These are phyloP conservation scores for Gossypium arboreum DNA, from an alignment of 345 rosid species.

Conservation along the genomic window DNA sequence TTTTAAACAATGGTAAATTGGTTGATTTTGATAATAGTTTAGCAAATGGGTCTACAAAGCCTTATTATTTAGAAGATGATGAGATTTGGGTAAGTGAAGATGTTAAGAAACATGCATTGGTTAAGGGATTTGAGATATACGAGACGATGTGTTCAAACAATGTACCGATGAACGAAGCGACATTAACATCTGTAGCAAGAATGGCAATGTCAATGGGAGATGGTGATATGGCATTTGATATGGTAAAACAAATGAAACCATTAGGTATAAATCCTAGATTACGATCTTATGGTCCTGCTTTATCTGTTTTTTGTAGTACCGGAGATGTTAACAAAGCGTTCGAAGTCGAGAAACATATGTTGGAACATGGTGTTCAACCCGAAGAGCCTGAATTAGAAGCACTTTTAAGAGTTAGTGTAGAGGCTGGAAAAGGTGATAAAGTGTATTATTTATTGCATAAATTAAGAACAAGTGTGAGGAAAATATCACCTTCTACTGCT, in stretches of 20 bases:
- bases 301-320: slow-evolving; percentile 38
- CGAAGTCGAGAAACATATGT: slow-evolving; percentile 56
- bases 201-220: slow-evolving; percentile 58
- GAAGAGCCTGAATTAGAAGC: slow-evolving; percentile 67
- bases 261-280: slow-evolving; percentile 54
- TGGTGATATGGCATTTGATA: slow-evolving; percentile 66
- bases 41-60: slow-evolving; percentile 12
- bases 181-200: slow-evolving; percentile 58
- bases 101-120: slow-evolving; percentile 45
- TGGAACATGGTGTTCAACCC: slow-evolving; percentile 54
- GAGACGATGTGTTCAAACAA: slow-evolving; percentile 41
- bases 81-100: slow-evolving; percentile 41
- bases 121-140: slow-evolving; percentile 56
- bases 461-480: slow-evolving; percentile 44
- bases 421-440: slow-evolving; percentile 47
- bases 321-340: slow-evolving; percentile 51
- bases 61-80: slow-evolving; percentile 13
- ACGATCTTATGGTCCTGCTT: slow-evolving; percentile 65
- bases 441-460: slow-evolving; percentile 64
- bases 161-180: slow-evolving; percentile 56
- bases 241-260: slow-evolving; percentile 57
- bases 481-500: slow-evolving; percentile 49
- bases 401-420: slow-evolving; percentile 47
- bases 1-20: slow-evolving; percentile 7
- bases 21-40: slow-evolving; percentile 11